Evolutionary conservation across 441 rosid species (phyloP), one percentile per base, ranked within the genome.

Genomic region (Populus hybrid): DNA sequence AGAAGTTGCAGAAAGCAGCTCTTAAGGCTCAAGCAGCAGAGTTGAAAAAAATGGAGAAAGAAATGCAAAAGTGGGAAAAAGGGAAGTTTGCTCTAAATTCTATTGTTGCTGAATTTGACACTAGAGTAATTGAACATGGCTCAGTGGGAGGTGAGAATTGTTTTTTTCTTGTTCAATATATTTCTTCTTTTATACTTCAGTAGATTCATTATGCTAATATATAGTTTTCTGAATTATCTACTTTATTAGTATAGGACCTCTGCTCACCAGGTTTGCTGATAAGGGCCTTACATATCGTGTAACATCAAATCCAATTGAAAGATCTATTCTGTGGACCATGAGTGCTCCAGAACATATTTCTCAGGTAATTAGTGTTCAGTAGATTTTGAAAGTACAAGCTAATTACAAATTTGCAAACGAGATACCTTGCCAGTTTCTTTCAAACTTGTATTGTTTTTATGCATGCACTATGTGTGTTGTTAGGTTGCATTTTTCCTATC

Each of bases 311-410:
- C 91, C 93, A 59, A 84, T 97, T 81, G 93, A 91, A 86, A 91
- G 91, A 85, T 97, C 98, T 82, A 86, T 97, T 81, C 76, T 91
- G 71, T 97, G 98, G 98, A 88, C 91, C 78, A 88, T 96, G 93
- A 80, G 81, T 63, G 86, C 86, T 79, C 98, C 99, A 10, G 95
- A 92, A 79, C 83, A 87, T 73, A 81, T 94, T 82, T 88, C 91
- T 20, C 86, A 87, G 96, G 98, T 96, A 87, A 73, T 63, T 73
- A 71, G 6, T 75, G 50, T 32, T 73, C 28, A 32, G 34, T 71
- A 38, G 34, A 71, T 30, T 18, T 46, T 53, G 73, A 21, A 20
- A 69, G 16, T 40, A 10, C 32, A 24, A 3, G 50, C 9, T 34
- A 38, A 10, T 71, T 16, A 21, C 26, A 12, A 70, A 69, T 65